A percentile compares a stretch with the other conserved stretches of the same genome.
Evolutionary conservation across 352 stramenopile species (phyloP).

Genomic region (Globisporangium yorkense): DNA sequence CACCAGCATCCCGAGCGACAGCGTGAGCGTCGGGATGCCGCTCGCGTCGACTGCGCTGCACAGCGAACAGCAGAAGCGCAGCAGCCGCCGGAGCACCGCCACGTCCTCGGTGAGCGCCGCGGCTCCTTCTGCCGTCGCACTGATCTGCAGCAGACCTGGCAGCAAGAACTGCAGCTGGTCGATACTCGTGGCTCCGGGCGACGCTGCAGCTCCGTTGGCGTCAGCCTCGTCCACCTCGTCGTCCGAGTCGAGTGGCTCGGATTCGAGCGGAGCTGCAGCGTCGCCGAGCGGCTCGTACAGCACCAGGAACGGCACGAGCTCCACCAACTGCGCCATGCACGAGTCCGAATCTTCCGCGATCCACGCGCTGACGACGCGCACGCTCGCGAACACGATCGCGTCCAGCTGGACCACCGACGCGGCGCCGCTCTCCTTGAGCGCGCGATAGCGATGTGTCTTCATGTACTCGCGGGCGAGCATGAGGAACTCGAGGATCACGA

Average conservation of each 20-base stretch:
- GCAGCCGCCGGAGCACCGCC: slow-evolving; percentile 52
- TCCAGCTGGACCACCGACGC: slow-evolving; percentile 49
- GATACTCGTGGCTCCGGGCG: slow-evolving; percentile 16
- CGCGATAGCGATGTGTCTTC: slow-evolving; percentile 60
- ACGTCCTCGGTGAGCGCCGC: slow-evolving; percentile 50
- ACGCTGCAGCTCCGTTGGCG: slow-evolving; percentile 21
- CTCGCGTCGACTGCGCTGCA: slow-evolving; percentile 45
- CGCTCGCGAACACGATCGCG: slow-evolving; percentile 68
- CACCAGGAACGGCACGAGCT: slow-evolving; percentile 75
- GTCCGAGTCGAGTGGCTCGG: slow-evolving; percentile 7
- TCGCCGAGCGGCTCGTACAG: slow-evolving; percentile 36
- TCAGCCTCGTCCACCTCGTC: slow-evolving; percentile 37
- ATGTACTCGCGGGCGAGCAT: slow-evolving; percentile 63
- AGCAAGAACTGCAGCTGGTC: slow-evolving; percentile 80
- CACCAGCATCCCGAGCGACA: slow-evolving; percentile 72
- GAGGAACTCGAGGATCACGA: slow-evolving; percentile 65
- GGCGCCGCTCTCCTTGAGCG: slow-evolving; percentile 29
- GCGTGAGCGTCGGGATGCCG: slow-evolving; percentile 58
- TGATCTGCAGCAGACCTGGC: slow-evolving; percentile 76
- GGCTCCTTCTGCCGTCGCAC: slow-evolving; percentile 50
- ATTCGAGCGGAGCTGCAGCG: neutral
- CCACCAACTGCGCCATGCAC: slow-evolving; percentile 54
- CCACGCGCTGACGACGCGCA: slow-evolving; percentile 74
- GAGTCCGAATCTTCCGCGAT: slow-evolving; percentile 81
- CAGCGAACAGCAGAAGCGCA: slow-evolving; percentile 73